These are phyloP conservation scores for Solanum hybrid DNA, from an alignment of 305 asterid genomes.

Conservation along the genomic window DNA sequence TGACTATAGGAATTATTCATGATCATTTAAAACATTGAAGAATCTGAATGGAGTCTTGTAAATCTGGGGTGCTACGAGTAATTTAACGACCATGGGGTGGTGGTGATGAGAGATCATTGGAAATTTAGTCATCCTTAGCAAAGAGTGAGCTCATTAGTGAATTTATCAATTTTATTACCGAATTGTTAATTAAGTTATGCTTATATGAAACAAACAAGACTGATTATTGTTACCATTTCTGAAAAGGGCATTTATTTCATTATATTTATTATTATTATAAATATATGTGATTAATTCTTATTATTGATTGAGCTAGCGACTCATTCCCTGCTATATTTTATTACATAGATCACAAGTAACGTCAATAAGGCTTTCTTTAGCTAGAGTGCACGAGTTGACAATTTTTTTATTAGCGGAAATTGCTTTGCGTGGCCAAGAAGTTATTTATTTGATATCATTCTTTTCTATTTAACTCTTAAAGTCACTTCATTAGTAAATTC, in stretches of 20 bases:
- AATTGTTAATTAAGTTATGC: not conserved
- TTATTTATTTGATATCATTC: not conserved
- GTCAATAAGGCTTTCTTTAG: not conserved
- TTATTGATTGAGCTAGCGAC: not conserved
- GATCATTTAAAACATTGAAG: not conserved
- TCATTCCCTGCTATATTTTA: not conserved
- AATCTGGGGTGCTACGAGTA: not conserved
- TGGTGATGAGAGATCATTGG: not conserved
- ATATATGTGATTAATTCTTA: no score
- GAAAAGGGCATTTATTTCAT: not conserved
- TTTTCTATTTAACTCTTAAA: not conserved
- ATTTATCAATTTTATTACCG: no score
- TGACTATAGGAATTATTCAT: not conserved
- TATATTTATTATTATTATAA: no score
- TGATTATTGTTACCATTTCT: not conserved
- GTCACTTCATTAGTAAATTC: not conserved
- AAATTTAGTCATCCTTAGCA: not conserved
- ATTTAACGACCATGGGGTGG: not conserved
- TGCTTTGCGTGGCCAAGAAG: not conserved
- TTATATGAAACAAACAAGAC: no score
- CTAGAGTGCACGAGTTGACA: not conserved
- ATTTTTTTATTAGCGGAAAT: not conserved
- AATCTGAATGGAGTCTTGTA: not conserved
- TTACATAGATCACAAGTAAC: not conserved
- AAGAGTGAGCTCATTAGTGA: not conserved